These are phyloP conservation scores for Primulina eburnea DNA, from an alignment of 257 asterid species.

Conservation along the genomic window DNA sequence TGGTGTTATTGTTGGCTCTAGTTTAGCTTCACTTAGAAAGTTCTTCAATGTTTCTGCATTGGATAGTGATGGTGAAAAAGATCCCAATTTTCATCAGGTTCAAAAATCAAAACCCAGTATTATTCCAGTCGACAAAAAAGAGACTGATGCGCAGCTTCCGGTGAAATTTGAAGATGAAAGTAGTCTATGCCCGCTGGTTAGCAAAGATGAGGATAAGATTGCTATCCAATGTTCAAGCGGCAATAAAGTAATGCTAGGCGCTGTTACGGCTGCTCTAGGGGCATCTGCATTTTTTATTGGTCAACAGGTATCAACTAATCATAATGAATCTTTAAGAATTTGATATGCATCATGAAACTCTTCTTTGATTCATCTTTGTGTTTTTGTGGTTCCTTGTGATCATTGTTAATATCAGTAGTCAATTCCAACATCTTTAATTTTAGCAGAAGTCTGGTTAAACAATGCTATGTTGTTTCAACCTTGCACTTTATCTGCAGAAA, in stretches of 20 bases:
- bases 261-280: conserved; percentile 93
- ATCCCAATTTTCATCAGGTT: conserved; percentile 30
- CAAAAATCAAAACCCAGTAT: conserved; percentile 27
- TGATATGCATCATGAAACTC: conserved; percentile 15
- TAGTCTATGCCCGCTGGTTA: conserved; percentile 25
- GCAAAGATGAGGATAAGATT: conserved; percentile 30
- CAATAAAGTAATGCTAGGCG: conserved; percentile 62
- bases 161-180: conserved; percentile 22
- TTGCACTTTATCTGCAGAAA: neutral
- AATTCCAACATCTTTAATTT: conserved; percentile 10
- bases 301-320: conserved; percentile 53
- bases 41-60: conserved; percentile 52
- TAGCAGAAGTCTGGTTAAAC: conserved; percentile 16
- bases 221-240: conserved; percentile 38
- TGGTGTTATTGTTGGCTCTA: conserved; percentile 85
- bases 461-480: neutral
- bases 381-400: conserved; percentile 10
- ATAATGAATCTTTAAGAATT: conserved; percentile 7
- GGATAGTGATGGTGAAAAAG: conserved; percentile 39
- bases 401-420: conserved; percentile 11
- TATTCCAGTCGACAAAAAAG: conserved; percentile 30
- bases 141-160: conserved; percentile 24
- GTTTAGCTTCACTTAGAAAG: conserved; percentile 72
- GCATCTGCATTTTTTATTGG: conserved; percentile 80
- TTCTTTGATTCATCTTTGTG: conserved; percentile 24